These are phyloP conservation scores for Corylus heterophylla DNA, from an alignment of 306 rosid species.

Conservation along the genomic window DNA sequence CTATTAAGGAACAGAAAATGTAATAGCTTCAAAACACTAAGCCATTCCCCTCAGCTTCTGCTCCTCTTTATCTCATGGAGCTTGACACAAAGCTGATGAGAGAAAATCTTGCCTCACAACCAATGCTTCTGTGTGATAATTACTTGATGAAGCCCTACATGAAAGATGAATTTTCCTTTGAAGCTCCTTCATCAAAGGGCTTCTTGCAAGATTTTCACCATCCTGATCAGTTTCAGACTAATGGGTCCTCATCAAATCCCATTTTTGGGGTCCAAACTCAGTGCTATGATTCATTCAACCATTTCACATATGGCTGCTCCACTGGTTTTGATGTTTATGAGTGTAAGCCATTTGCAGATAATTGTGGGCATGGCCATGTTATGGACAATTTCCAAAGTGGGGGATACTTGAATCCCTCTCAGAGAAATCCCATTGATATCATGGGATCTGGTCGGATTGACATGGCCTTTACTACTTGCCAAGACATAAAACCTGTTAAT, in stretches of 20 bases:
- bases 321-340: slow-evolving; percentile 39
- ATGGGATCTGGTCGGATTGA: slow-evolving; percentile 38
- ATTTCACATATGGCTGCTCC: slow-evolving; percentile 28
- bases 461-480: slow-evolving; percentile 27
- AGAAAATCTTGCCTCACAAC: slow-evolving; percentile 40
- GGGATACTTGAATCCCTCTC: slow-evolving; percentile 43
- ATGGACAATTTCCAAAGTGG: slow-evolving; percentile 57
- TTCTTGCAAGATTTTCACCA: slow-evolving; percentile 72
- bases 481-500: slow-evolving; percentile 47
- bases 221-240: slow-evolving; percentile 46
- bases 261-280: slow-evolving; percentile 39
- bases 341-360: slow-evolving; percentile 49
- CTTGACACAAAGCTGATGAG: slow-evolving; percentile 37
- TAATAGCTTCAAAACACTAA: slow-evolving; percentile 25
- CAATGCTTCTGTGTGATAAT: slow-evolving; percentile 40
- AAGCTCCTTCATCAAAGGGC: slow-evolving; percentile 42
- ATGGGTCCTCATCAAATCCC: slow-evolving; percentile 54
- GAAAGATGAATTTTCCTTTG: slow-evolving; percentile 49
- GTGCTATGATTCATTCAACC: slow-evolving; percentile 41
- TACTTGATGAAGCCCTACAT: slow-evolving; percentile 30
- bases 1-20: slow-evolving; percentile 46
- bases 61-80: slow-evolving; percentile 52
- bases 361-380: slow-evolving; percentile 41
- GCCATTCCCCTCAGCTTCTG: slow-evolving; percentile 28
- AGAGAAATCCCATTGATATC: slow-evolving; percentile 41